Conservation (phyloP, 1,284 basidiomycete genomes). For the Fomitiporia mediterranea region DNA sequence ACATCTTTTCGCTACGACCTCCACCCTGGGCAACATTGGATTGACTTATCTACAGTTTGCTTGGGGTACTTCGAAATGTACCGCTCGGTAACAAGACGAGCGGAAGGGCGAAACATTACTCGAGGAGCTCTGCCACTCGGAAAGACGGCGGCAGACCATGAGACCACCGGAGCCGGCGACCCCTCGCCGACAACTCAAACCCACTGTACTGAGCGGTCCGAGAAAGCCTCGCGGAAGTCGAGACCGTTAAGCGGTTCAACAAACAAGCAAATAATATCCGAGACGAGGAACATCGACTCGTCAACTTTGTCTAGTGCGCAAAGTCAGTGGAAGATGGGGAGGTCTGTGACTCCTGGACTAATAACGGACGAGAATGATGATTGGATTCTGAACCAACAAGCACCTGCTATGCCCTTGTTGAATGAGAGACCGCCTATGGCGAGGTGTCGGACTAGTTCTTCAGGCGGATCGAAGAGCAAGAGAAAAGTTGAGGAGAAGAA, state of each 20-base stretch:
- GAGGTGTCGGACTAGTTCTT: slow-evolving; percentile 12
- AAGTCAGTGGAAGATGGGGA: neutral
- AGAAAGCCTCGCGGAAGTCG: neutral
- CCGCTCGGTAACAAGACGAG: slow-evolving; percentile 4
- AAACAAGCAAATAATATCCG: neutral
- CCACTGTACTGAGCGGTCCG: slow-evolving; percentile 6
- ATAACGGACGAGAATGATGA: slow-evolving; percentile 8
- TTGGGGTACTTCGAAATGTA: slow-evolving; percentile 1
- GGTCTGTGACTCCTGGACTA: slow-evolving; percentile 1
- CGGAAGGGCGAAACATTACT: neutral
- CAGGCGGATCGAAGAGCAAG: slow-evolving; percentile 1
- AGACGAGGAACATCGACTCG: too few relatives aligned
- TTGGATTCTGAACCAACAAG: slow-evolving; percentile 2
- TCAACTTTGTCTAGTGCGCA: neutral
- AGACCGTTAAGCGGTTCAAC: slow-evolving; percentile 10
- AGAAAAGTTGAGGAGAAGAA: slow-evolving; percentile 10
- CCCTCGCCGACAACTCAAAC: slow-evolving; percentile 5
- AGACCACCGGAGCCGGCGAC: neutral
- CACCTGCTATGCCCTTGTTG: slow-evolving; percentile 1
- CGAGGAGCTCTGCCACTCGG: slow-evolving; percentile 14
- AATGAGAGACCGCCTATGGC: neutral
- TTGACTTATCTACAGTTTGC: neutral
- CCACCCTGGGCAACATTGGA: neutral
- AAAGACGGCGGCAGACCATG: neutral
- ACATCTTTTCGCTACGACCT: neutral